Base-by-base conservation (phyloP, 2,329 filamentous ascomycete genomes). In the Passalora sequoiae region DNA sequence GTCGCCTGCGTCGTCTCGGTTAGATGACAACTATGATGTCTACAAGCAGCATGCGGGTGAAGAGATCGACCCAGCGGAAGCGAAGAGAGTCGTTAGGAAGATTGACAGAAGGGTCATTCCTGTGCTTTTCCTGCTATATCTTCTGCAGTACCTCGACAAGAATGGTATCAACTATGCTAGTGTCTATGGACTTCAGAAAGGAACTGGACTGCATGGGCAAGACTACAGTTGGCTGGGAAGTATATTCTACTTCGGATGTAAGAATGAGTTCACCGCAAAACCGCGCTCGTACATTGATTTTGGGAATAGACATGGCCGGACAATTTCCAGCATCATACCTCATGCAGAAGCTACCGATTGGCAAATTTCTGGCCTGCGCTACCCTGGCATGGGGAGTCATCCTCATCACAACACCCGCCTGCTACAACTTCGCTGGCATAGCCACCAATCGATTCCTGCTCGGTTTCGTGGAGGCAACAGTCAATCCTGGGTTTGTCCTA, bases 191-290 rank as follows among this genome's bases (percentile, higher is more conserved):
- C 57, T 76, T 9, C 59, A 71, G 31, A 57, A 70, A 24, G 72
- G 68, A 1, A 73, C 71, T 0, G 59, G 75, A 40, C 62, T 78
- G 4, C 51, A 64, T 6, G 70, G 69, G 8, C 66, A 75, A 44
- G 65, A 77, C 40, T 78, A 76, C 51, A 69, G 69, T 9, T 77
- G 74, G 75, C 63, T 75, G 7, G 65, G 27, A 16, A 36, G 22
- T 38, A 73, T 74, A 6, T 74, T 74, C 53, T 75, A 74, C 53
- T 71, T 75, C 49, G 70, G 71, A 9, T 73, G 67, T 37, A 17
- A 35, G 21, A 13, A n/a, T 9, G 35, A 17, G 15, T 19, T 13
- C 3, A 29, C 19, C 7, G n/a, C 8, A 15, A 16, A 12, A 5
- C 16, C 28, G 7, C 10, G 13, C 9, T 19, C n/a, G 15, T 7